Evolutionary conservation across 2,329 filamentous ascomycete species (phyloP), one percentile per base, ranked within the genome.

Genomic region (Neopestalotiopsis sp.): DNA sequence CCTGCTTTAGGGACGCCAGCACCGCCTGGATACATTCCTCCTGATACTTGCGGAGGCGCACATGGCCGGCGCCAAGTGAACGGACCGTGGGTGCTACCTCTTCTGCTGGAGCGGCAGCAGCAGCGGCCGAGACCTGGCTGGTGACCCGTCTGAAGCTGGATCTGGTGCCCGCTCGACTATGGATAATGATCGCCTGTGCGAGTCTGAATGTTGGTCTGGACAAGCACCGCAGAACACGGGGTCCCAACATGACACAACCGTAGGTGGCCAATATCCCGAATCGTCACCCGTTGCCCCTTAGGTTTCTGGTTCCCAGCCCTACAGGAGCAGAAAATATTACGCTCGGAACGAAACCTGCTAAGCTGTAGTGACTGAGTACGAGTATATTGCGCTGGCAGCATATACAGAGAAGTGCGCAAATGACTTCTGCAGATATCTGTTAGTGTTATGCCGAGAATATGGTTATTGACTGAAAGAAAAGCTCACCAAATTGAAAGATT

Each of bases 11-110:
- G 67, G 94, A 89, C 1, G 86, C 81, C 1, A 97, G 81, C 3
- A 97, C 92, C 0, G 94, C 90, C 75, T 93, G 89, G 70, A 98
- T 97, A 76, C 94, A 97, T 85, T 97, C 94, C 83, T 96, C 91
- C 78, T 98, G 95, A 76, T 97, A 98, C 74, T 92, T 86, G 73
- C 94, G 92, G 57, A 97, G 89, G 68, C 86, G 86, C 67, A 95
- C 69, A 61, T 70, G 65, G n/a, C 17, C 7, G 7, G 14, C 45
- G 45, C 45, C 45, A 6, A 53, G 17, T 7, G n/a, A 14, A 17
- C 14, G 45, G 9, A 53, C 7, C 45, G 45, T 14, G 6, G n/a
- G 45, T 9, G 45, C 45, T 38, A 5, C 34, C 34, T 38, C 34
- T 20, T n/a, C 56, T 24, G 59, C 32, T 12, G 17, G 17, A 10